Conservation (phyloP, 805 yeast species). For the Jamesozyma rosinii region DNA sequence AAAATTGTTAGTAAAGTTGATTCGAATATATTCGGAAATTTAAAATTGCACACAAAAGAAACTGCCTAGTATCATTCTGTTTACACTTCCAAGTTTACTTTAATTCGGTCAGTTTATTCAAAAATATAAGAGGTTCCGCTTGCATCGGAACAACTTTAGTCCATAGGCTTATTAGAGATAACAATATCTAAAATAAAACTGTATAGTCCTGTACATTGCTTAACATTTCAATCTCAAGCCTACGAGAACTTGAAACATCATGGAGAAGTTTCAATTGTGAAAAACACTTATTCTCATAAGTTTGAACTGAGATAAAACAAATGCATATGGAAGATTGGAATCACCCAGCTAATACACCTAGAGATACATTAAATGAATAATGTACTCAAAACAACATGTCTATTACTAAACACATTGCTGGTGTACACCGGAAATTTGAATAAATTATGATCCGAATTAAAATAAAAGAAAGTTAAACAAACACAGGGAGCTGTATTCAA, state of each 20-base stretch:
- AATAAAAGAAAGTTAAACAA: constrained; percentile 1
- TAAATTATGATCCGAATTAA: constrained; percentile 10
- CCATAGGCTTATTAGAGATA: too few relatives aligned
- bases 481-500: not conserved
- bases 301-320: not conserved
- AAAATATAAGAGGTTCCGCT: too few relatives aligned
- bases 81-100: constrained; percentile 1
- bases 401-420: constrained; percentile 2
- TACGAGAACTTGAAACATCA: too few relatives aligned
- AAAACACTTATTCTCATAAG: not conserved
- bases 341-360: constrained; percentile 31
- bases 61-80: constrained; percentile 5
- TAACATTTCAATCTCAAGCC: too few relatives aligned
- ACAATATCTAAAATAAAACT: too few relatives aligned
- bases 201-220: too few relatives aligned
- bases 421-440: constrained; percentile 22
- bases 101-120: constrained; percentile 1
- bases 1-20: constrained; percentile 8
- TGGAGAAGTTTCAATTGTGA: too few relatives aligned
- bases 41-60: constrained; percentile 5
- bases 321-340: constrained; percentile 17
- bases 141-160: too few relatives aligned
- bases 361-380: constrained; percentile 6
- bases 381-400: constrained; percentile 4
- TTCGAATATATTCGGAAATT: not conserved